phyloP scores from a whole-genome alignment of 805 yeast species.

The Saccharomycopsis synnaedendra region DNA sequence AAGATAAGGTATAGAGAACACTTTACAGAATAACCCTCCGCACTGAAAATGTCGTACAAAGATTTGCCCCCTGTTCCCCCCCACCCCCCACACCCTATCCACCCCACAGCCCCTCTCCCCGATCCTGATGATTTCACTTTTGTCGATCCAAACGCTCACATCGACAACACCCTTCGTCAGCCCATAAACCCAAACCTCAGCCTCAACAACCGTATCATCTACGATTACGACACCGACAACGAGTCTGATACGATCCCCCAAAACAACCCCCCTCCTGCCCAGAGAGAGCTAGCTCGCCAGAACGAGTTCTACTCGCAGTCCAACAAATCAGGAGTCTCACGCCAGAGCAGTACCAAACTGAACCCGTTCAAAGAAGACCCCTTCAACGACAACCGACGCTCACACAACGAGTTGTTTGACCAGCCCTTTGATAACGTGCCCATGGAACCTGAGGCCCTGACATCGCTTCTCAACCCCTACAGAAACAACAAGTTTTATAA shows the following conservation, averaged over 20 bases:
- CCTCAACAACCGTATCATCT: slow-evolving; percentile 15
- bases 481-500: slow-evolving; percentile 14
- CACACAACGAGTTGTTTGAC: neutral
- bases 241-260: slow-evolving; percentile 2
- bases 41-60: too few species aligned
- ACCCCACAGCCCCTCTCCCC: neutral
- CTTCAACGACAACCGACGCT: slow-evolving; percentile 7
- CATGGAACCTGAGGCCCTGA: slow-evolving; percentile 5
- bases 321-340: slow-evolving; percentile 5
- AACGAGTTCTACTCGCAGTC: slow-evolving; percentile 9
- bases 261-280: neutral
- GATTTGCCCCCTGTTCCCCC: too few species aligned
- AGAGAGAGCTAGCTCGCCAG: slow-evolving; percentile 3
- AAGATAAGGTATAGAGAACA: too few species aligned
- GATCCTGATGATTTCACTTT: slow-evolving; percentile 12
- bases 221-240: slow-evolving; percentile 14
- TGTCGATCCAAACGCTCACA: slow-evolving; percentile 14
- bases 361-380: slow-evolving; percentile 17
- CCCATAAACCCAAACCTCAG: slow-evolving; percentile 14
- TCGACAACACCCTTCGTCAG: slow-evolving; percentile 7
- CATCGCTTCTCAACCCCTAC: slow-evolving; percentile 13
- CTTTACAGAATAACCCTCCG: too few species aligned
- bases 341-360: slow-evolving; percentile 14
- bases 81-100: too few species aligned
- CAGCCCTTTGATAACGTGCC: slow-evolving; percentile 15